Evolutionary conservation across 1,284 basidiomycete species (phyloP), one percentile per base, ranked within the genome.

Genomic region (Vanrija sp.): DNA sequence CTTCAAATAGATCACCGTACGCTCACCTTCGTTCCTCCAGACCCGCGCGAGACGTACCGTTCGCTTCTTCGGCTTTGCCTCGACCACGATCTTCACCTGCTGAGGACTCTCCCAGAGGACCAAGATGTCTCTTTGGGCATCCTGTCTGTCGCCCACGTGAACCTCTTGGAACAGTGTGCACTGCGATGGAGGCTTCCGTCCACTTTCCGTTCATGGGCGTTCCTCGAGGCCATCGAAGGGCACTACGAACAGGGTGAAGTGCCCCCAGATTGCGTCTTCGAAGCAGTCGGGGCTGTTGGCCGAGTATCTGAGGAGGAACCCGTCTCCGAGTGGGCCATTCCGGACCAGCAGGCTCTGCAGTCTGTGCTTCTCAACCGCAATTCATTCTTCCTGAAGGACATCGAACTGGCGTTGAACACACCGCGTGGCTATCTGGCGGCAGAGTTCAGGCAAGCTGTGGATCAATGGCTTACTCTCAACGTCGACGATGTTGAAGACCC

Each of bases 121-220:
- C 91, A 98, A 64, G 93, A 98, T 77, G 95, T 99, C 4, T 91
- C 92, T 1, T 79, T 98, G 29, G 90, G 90, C 10, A 98, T 99
- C 54, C 78, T 99, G n/a, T 91, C 91, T 0, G 69, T 83, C 1
- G 71, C 82, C 16, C 92, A 98, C 71, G 81, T 90, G 44, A 87
- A 90, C 54, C 79, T 98, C 38, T 83, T 98, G 57, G 86, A 86
- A 52, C 89, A 94, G 68, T 94, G 92, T 66, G 91, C 91, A 1
- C 68, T 87, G 54, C 82, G 91, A 43, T 98, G 96, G 96, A 81
- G 95, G 52, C 86, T 98, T 54, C 83, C 86, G 8, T 83, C 87
- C 51, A 79, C 88, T 3, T 91, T 90, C 68, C 84, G 89, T 21
- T 84, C 83, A 0, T 82, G 86, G 9, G 87, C 87, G 65, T 95